Evolutionary conservation across 768 basidiomycete species (phyloP).

Genomic region (Suillus plorans): DNA sequence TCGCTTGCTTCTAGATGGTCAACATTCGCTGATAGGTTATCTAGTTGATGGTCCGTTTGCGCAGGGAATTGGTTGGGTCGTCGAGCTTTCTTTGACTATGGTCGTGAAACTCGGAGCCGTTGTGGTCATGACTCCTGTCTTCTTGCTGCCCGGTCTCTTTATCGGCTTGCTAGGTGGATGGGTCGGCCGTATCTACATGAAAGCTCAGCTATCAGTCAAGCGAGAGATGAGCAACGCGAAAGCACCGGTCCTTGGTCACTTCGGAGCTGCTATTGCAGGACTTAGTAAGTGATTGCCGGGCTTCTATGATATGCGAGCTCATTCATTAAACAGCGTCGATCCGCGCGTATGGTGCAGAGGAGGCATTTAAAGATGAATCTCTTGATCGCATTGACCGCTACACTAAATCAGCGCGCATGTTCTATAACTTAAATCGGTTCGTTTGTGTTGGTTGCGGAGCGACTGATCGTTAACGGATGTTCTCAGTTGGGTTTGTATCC

Average conservation of each 20-base stretch:
- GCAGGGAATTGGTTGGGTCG: constrained; percentile 20
- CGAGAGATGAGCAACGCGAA: constrained; percentile 53
- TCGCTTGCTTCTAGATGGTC: background rate
- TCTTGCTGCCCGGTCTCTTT: constrained; percentile 37
- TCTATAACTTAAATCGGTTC: constrained; percentile 50
- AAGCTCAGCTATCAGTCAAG: constrained; percentile 55
- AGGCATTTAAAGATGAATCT: constrained; percentile 41
- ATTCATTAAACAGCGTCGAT: constrained; percentile 37
- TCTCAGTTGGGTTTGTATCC: constrained; percentile 45
- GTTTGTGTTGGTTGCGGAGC: background rate
- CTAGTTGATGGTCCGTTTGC: constrained; percentile 37
- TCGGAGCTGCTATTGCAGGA: constrained; percentile 52
- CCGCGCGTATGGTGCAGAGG: constrained; percentile 55
- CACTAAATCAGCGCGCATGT: constrained; percentile 37
- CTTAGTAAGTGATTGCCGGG: constrained; percentile 30
- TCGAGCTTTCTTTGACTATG: constrained; percentile 34
- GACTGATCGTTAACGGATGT: background rate
- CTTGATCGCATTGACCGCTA: constrained; percentile 48
- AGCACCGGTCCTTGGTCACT: constrained; percentile 49
- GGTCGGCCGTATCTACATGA: constrained; percentile 51
- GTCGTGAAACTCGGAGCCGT: constrained; percentile 38
- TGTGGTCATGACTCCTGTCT: constrained; percentile 37
- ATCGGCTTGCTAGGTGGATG: constrained; percentile 40
- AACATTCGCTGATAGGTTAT: constrained; percentile 2
- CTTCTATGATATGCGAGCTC: background rate